Conservation (phyloP, 2,329 filamentous ascomycete species). For the Fonsecaea pugnacius region DNA sequence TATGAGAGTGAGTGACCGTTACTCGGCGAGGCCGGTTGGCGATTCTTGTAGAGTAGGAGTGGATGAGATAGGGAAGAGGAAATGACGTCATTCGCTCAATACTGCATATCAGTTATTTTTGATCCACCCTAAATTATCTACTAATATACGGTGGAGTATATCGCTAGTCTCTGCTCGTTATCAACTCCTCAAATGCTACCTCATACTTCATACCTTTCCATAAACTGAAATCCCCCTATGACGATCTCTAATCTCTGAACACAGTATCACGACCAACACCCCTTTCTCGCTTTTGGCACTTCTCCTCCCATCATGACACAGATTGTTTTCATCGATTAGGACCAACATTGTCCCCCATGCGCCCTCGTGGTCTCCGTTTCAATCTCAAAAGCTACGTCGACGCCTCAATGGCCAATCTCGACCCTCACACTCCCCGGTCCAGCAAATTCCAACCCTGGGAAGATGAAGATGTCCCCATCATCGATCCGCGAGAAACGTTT, state of each 20-base stretch:
- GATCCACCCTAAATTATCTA: neutral
- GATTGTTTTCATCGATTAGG: neutral
- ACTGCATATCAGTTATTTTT: neutral
- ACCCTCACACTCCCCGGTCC: slow-evolving; percentile 35
- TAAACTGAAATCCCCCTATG: neutral
- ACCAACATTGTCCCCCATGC: slow-evolving; percentile 18
- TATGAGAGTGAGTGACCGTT: neutral
- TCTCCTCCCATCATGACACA: neutral
- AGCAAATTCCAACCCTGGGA: slow-evolving; percentile 26
- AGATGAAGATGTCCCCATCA: slow-evolving; percentile 44
- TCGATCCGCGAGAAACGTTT: slow-evolving; percentile 48
- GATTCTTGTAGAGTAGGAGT: too few species aligned
- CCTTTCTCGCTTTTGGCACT: neutral
- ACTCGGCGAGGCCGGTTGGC: too few species aligned
- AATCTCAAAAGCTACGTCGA: slow-evolving; percentile 32
- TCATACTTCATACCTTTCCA: neutral
- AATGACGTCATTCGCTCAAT: neutral
- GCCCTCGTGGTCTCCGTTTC: slow-evolving; percentile 26
- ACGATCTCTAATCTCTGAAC: neutral
- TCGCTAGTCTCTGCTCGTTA: neutral
- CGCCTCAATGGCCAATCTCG: slow-evolving; percentile 22
- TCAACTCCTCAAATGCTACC: neutral
- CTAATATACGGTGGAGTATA: neutral
- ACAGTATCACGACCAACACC: neutral
- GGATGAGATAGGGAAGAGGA: neutral